Evolutionary conservation across 2,329 filamentous ascomycete species (phyloP), one percentile per base, ranked within the genome.

Genomic region (Davidsoniella australis): DNA sequence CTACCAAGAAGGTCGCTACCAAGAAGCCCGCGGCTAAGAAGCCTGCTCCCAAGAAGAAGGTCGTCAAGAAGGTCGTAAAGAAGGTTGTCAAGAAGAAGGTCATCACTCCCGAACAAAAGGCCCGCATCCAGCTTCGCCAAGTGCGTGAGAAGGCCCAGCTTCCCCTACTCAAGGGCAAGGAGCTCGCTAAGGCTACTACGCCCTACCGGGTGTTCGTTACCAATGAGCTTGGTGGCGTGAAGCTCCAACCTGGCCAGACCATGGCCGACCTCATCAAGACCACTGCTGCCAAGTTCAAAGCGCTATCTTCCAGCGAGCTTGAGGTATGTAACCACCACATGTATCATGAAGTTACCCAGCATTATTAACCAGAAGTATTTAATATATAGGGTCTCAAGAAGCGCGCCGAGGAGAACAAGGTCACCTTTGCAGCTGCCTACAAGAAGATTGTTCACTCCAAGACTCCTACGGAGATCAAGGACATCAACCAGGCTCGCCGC

Each of bases 391-490:
- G 56, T 39, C 60, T 73, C 23, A 39, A 59, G n/a, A 55, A 58
- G 18, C 56, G 38, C 10, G 63, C 59, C 24, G 49, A 58, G 2
- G 55, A 64, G 54, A 75, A 75, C 62, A 61, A 60, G 44, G 54
- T 57, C 17, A 53, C 56, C 56, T 73, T 73, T 57, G 56, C 59
- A 7, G 62, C 58, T 7, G 56, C 58, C 16, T 63, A 63, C 57
- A 65, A 68, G 60, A 60, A 63, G 14, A 77, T 73, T 73, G 58
- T 76, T n/a, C 61, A 68, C 52, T 61, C 59, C 24, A 58, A 68
- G 55, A 58, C 66, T 3, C 59, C 62, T 2, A 57, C 59, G 46
- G 60, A 63, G 26, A 68, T 75, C 48, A 54, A 57, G 44, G 53
- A 60, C 2, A 72, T 73, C 53, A 76, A 73, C 63, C 54, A 53